Evolutionary conservation across 2,329 filamentous ascomycete species (phyloP).

Genomic region (Trichoderma lentiforme): DNA sequence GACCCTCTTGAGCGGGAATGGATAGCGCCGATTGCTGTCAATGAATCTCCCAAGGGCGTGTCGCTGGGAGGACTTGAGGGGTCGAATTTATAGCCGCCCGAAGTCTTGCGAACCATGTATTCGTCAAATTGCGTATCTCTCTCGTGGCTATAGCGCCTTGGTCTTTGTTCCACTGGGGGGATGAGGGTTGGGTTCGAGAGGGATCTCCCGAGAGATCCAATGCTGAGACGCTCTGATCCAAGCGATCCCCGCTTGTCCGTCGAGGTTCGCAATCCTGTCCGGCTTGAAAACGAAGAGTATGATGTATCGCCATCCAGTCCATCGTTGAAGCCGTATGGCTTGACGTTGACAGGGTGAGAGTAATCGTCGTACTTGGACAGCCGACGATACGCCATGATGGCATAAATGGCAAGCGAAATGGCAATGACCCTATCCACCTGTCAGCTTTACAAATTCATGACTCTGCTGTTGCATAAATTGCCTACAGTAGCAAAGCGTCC

Average conservation of each 20-base stretch:
- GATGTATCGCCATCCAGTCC: slow-evolving; percentile 28
- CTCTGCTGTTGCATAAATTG: neutral
- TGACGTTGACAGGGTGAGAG: slow-evolving; percentile 47
- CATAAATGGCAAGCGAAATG: slow-evolving; percentile 44
- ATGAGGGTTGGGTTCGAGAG: slow-evolving; percentile 22
- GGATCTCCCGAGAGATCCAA: slow-evolving; percentile 23
- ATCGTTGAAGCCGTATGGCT: slow-evolving; percentile 46
- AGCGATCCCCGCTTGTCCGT: slow-evolving; percentile 29
- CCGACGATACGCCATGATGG: slow-evolving; percentile 46
- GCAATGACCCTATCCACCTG: slow-evolving; percentile 38
- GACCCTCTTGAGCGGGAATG: slow-evolving; percentile 26
- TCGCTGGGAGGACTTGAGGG: slow-evolving; percentile 20
- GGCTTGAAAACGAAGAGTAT: slow-evolving; percentile 28
- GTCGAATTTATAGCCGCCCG: slow-evolving; percentile 29
- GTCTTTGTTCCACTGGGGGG: slow-evolving; percentile 24
- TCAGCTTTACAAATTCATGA: neutral
- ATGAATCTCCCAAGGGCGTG: slow-evolving; percentile 4
- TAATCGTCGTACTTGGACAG: slow-evolving; percentile 50
- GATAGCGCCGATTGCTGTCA: slow-evolving; percentile 5
- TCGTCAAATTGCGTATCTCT: slow-evolving; percentile 48
- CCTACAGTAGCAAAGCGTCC: slow-evolving; percentile 49
- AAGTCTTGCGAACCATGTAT: slow-evolving; percentile 38
- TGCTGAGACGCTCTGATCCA: slow-evolving; percentile 30
- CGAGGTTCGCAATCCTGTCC: slow-evolving; percentile 23
- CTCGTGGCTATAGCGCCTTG: slow-evolving; percentile 41